Conservation (phyloP, 2,329 filamentous ascomycete species). For the Colletotrichum somersetense region DNA sequence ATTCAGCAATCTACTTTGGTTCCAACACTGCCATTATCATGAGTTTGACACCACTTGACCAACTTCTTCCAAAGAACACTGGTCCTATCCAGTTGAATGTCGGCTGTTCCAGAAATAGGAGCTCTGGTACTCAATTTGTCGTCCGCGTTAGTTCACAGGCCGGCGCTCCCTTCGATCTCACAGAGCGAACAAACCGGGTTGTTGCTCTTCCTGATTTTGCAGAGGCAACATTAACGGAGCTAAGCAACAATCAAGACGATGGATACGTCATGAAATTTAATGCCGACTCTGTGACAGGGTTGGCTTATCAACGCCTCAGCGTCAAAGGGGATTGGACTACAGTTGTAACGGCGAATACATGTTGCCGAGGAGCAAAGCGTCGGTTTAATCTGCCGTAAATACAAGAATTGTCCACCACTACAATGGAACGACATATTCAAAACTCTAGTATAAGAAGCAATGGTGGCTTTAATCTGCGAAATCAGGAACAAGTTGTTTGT, state of each 20-base stretch:
- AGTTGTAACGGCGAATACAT: slow-evolving; percentile 11
- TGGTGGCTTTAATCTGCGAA: background rate
- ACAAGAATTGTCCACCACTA: background rate
- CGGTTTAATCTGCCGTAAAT: background rate
- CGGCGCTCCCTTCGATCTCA: slow-evolving; percentile 46
- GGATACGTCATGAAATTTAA: slow-evolving; percentile 40
- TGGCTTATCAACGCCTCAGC: slow-evolving; percentile 44
- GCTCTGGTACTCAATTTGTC: slow-evolving; percentile 21
- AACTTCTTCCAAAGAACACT: slow-evolving; percentile 48
- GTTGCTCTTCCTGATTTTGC: slow-evolving; percentile 42
- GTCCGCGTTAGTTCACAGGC: slow-evolving; percentile 44
- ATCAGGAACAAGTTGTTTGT: background rate
- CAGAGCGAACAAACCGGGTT: slow-evolving; percentile 46
- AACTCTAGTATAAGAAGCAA: rapidly evolving
- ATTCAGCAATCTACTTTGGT: slow-evolving; percentile 44
- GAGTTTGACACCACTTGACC: slow-evolving; percentile 49
- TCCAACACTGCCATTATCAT: slow-evolving; percentile 49
- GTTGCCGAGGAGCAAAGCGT: background rate
- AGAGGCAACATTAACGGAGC: slow-evolving; percentile 33
- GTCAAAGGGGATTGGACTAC: slow-evolving; percentile 40
- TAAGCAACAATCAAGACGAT: slow-evolving; percentile 21
- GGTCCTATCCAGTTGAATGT: slow-evolving; percentile 47
- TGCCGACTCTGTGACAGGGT: slow-evolving; percentile 14
- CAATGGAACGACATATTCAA: background rate
- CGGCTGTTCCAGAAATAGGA: slow-evolving; percentile 21